Conservation (phyloP, 345 rosid species). For the Eutrema yunnanense region DNA sequence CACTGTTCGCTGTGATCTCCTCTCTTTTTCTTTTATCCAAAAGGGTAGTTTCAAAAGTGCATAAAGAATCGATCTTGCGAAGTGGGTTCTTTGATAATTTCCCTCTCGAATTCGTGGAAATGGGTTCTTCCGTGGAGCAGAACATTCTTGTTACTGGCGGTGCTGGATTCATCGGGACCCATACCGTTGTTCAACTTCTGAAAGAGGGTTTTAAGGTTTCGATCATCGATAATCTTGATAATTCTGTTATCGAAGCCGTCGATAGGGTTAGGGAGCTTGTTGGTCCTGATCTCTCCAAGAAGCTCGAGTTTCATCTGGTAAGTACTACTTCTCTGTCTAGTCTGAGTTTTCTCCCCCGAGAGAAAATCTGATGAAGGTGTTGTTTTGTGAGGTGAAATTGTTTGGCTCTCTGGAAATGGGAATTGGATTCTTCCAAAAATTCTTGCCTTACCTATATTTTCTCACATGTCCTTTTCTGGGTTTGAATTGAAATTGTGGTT, state of each 20-base stretch:
- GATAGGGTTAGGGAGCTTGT: slow-evolving; percentile 69
- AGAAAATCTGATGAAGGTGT: not conserved
- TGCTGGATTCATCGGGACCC: slow-evolving; percentile 94
- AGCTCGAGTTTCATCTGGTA: slow-evolving; percentile 66
- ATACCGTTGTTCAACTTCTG: slow-evolving; percentile 81
- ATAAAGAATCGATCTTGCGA: slow-evolving; percentile 17
- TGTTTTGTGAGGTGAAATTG: not conserved
- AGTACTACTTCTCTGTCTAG: slow-evolving; percentile 4
- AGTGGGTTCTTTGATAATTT: not conserved
- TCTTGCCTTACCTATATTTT: not conserved
- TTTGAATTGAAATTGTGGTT: not conserved
- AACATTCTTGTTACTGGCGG: slow-evolving; percentile 89
- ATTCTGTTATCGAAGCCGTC: slow-evolving; percentile 68
- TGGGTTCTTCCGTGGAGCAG: slow-evolving; percentile 41
- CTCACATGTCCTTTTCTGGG: not conserved
- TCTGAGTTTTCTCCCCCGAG: not conserved
- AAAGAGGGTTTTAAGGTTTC: slow-evolving; percentile 70
- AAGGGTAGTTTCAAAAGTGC: not conserved
- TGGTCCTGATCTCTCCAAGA: slow-evolving; percentile 65
- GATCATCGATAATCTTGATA: slow-evolving; percentile 81
- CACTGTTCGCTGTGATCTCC: slow-evolving; percentile 24
- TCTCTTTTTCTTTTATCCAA: not conserved
- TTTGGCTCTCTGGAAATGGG: slow-evolving; percentile 6
- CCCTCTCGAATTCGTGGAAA: not conserved
- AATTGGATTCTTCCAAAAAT: not conserved